phyloP scores from a whole-genome alignment of 1,139 yeast genomes.

The Saccharomyces hybrid region DNA sequence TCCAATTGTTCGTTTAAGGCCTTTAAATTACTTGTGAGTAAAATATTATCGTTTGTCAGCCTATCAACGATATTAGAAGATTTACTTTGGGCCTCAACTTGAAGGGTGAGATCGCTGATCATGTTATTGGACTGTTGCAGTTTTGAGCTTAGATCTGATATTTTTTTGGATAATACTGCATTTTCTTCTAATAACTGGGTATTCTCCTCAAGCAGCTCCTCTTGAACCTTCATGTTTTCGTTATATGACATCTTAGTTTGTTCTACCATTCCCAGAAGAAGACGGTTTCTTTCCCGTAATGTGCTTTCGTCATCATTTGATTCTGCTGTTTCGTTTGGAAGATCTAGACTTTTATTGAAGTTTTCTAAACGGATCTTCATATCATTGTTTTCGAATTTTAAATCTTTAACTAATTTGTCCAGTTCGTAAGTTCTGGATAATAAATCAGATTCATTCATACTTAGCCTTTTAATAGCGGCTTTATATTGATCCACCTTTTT shows the following conservation, averaged over 20 bases:
- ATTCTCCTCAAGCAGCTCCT: constrained; percentile 38
- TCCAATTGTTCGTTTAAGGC: background rate
- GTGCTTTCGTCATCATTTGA: constrained; percentile 18
- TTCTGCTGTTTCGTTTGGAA: constrained; percentile 33
- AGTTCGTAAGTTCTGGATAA: background rate
- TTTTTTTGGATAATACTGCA: constrained; percentile 5
- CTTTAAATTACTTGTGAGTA: constrained; percentile 36
- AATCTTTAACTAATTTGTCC: constrained; percentile 8
- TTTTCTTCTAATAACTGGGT: constrained; percentile 37
- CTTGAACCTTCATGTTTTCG: constrained; percentile 34
- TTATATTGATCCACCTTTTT: constrained; percentile 24
- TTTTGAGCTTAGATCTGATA: background rate
- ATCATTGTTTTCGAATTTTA: constrained; percentile 36
- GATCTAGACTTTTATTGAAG: constrained; percentile 41
- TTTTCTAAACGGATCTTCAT: constrained; percentile 37
- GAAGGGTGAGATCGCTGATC: constrained; percentile 12
- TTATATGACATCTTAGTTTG: constrained; percentile 36
- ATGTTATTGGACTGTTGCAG: constrained; percentile 10
- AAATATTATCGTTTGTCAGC: constrained; percentile 36
- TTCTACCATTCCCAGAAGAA: constrained; percentile 36
- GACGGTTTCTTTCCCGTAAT: constrained; percentile 31
- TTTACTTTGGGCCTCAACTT: constrained; percentile 31
- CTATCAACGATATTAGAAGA: constrained; percentile 25
- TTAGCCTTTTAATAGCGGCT: constrained; percentile 44
- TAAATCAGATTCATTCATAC: constrained; percentile 38